These are phyloP conservation scores for Tylopilus sp. DNA, from an alignment of 1,284 basidiomycete species.

Conservation along the genomic window DNA sequence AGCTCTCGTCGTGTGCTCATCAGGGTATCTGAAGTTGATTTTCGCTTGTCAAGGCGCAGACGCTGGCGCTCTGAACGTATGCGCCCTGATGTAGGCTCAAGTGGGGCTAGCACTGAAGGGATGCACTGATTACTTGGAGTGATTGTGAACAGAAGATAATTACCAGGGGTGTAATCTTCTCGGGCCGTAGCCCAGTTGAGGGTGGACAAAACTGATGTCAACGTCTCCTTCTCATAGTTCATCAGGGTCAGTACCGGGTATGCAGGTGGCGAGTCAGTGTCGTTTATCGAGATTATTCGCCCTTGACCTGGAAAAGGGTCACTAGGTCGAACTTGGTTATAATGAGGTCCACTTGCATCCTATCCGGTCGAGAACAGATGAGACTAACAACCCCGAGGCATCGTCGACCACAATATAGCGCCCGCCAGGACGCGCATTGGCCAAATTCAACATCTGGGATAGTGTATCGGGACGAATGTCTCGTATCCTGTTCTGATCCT, in stretches of 20 bases:
- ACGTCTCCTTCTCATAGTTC: slow-evolving; percentile 72
- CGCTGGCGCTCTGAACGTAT: slow-evolving; percentile 67
- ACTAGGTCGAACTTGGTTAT: neutral
- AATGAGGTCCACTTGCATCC: slow-evolving; percentile 53
- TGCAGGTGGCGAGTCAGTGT: slow-evolving; percentile 89
- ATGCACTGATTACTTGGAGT: slow-evolving; percentile 4
- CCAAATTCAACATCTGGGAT: slow-evolving; percentile 81
- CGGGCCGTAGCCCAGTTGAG: slow-evolving; percentile 92
- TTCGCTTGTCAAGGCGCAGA: slow-evolving; percentile 66
- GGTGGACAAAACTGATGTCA: slow-evolving; percentile 56
- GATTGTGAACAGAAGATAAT: slow-evolving; percentile 17
- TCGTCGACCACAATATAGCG: slow-evolving; percentile 90
- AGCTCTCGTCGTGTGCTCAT: slow-evolving; percentile 71
- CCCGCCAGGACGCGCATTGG: slow-evolving; percentile 82
- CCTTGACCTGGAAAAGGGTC: slow-evolving; percentile 58
- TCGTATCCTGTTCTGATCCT: slow-evolving; percentile 76
- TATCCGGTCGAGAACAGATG: slow-evolving; percentile 80
- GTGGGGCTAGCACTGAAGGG: slow-evolving; percentile 49
- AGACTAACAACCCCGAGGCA: slow-evolving; percentile 84
- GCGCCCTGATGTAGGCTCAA: slow-evolving; percentile 51
- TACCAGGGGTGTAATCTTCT: slow-evolving; percentile 68
- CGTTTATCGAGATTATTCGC: slow-evolving; percentile 79
- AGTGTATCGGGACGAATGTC: slow-evolving; percentile 86
- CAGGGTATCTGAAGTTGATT: slow-evolving; percentile 55
- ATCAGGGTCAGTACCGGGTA: slow-evolving; percentile 82